These are phyloP conservation scores for Echeveria elegans DNA, from an alignment of 164 flowering plant species.

Conservation along the genomic window DNA sequence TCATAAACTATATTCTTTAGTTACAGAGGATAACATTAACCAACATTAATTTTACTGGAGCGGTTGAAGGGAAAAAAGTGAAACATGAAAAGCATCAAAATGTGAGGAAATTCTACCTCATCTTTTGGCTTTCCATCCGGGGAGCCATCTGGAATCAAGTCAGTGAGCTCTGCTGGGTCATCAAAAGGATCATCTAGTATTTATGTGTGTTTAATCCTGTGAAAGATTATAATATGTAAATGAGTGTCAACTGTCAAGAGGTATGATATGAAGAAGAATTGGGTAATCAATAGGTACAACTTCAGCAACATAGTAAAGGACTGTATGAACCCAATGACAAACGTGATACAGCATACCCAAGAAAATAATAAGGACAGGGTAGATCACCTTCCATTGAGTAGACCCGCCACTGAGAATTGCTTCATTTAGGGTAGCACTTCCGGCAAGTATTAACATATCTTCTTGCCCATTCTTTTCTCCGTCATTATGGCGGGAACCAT, in stretches of 20 bases:
- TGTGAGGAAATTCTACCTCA: constrained; percentile 41
- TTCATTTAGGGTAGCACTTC: constrained; percentile 96
- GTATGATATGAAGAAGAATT: too few relatives aligned
- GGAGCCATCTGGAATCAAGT: constrained; percentile 77
- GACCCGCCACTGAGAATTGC: constrained; percentile 99
- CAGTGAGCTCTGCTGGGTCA: constrained; percentile 74
- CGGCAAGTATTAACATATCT: constrained; percentile 92
- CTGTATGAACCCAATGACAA: neutral
- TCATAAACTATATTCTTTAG: neutral
- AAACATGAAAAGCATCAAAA: neutral
- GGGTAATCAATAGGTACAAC: neutral
- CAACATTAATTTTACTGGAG: neutral
- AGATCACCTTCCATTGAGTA: constrained; percentile 94
- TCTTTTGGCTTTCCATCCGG: constrained; percentile 81
- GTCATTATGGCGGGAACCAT: constrained; percentile 66
- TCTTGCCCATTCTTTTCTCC: constrained; percentile 94
- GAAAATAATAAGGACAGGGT: constrained; percentile 5
- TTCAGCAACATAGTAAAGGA: neutral
- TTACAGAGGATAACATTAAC: neutral
- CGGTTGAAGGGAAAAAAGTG: neutral
- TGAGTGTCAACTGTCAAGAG: too few relatives aligned
- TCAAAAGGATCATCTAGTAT: constrained; percentile 92
- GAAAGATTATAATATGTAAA: neutral
- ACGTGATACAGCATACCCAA: neutral
- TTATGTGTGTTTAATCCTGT: constrained; percentile 82